These are phyloP conservation scores for Skeletonema menzelii DNA, from an alignment of 108 stramenopile genomes.

Conservation along the genomic window DNA sequence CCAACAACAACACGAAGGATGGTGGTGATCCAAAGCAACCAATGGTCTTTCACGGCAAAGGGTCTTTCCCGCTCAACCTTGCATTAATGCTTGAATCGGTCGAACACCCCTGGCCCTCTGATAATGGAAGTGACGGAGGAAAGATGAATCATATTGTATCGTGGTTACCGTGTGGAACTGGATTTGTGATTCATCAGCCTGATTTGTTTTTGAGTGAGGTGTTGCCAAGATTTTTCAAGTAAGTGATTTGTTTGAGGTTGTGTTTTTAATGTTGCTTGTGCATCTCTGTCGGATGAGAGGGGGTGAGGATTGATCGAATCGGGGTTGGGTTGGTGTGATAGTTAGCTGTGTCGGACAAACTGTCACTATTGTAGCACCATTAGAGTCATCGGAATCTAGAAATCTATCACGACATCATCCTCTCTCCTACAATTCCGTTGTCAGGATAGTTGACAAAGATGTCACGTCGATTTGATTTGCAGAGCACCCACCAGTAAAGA, in stretches of 20 bases:
- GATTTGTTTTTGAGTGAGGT: constrained; percentile 2
- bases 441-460: no score
- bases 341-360: no score
- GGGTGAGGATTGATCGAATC: neutral
- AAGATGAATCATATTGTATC: constrained; percentile 13
- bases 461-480: no score
- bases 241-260: neutral
- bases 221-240: constrained; percentile 7
- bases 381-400: no score
- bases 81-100: constrained; percentile 4
- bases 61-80: constrained; percentile 6
- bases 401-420: no score
- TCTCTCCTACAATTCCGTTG: no score
- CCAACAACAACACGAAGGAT: neutral
- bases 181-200: constrained; percentile 2
- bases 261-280: neutral
- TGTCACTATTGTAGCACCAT: no score
- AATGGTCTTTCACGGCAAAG: constrained; percentile 1
- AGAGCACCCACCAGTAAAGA: no score
- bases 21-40: neutral
- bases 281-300: no score
- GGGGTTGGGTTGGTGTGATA: no score
- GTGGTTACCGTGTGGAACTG: constrained; percentile 10
- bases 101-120: neutral
- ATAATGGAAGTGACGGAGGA: neutral